phyloP scores from a whole-genome alignment of 208 protist genomes.

The Acanthamoeba culbertsoni region DNA sequence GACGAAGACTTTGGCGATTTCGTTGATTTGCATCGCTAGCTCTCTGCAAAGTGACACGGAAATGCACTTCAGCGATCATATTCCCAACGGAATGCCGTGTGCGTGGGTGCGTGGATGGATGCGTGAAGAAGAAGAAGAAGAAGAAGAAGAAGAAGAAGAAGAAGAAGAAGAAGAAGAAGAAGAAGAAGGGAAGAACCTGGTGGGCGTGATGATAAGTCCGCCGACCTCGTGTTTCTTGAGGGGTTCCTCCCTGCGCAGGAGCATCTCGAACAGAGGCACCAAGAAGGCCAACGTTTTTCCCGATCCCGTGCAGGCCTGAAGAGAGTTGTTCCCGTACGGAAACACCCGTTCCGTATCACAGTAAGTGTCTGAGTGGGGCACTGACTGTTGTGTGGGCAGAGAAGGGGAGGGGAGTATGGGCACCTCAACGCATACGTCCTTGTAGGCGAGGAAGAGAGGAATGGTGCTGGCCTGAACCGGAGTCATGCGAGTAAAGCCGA shows the following conservation, averaged over 20 bases:
- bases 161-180: neutral
- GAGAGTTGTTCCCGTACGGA: neutral
- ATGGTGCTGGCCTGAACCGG: slow-evolving; percentile 83
- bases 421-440: slow-evolving; percentile 83
- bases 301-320: slow-evolving; percentile 76
- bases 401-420: no score
- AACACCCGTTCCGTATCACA: neutral
- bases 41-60: slow-evolving; percentile 60
- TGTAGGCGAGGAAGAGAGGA: slow-evolving; percentile 81
- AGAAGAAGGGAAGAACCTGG: slow-evolving; percentile 56
- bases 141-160: no score
- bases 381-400: no score
- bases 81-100: no score
- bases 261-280: slow-evolving; percentile 81
- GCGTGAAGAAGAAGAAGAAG: no score
- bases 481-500: slow-evolving; percentile 80
- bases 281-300: slow-evolving; percentile 86
- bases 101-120: no score
- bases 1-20: slow-evolving; percentile 61
- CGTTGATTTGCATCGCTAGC: slow-evolving; percentile 76
- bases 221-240: slow-evolving; percentile 67
- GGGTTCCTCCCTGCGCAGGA: slow-evolving; percentile 62
- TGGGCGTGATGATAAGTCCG: slow-evolving; percentile 81
- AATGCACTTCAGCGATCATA: neutral
- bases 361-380: no score